These are phyloP conservation scores for Coprinopsis sp. DNA, from an alignment of 768 basidiomycete genomes.

Conservation along the genomic window DNA sequence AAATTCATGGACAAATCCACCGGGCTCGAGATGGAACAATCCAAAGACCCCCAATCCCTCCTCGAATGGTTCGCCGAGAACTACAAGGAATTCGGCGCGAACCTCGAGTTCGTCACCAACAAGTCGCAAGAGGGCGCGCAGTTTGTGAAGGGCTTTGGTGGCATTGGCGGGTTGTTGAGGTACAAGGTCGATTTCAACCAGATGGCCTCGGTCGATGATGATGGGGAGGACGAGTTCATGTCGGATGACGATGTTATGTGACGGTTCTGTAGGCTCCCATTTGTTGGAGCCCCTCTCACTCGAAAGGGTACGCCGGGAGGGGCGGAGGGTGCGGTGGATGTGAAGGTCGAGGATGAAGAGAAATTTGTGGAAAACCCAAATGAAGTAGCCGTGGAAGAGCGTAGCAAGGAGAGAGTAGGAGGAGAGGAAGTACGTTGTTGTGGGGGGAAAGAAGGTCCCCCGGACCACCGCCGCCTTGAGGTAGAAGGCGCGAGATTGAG, in stretches of 20 bases:
- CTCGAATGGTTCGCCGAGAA: slow-evolving; percentile 99
- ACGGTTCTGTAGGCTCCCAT: slow-evolving; percentile 80
- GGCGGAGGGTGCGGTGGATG: slow-evolving; percentile 52
- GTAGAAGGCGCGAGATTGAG: too few species aligned
- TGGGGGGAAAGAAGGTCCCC: too few species aligned
- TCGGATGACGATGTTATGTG: slow-evolving; percentile 78
- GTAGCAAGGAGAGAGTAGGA: too few species aligned
- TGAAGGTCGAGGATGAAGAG: not conserved
- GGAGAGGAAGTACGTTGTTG: too few species aligned
- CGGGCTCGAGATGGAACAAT: slow-evolving; percentile 92
- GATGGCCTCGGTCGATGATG: slow-evolving; percentile 70
- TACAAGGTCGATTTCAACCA: slow-evolving; percentile 98
- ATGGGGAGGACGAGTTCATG: slow-evolving; percentile 86
- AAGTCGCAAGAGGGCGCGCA: slow-evolving; percentile 96
- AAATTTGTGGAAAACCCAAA: too few species aligned
- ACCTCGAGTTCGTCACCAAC: slow-evolving; percentile 94
- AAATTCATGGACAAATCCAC: slow-evolving; percentile 96
- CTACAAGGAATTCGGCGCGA: slow-evolving; percentile 96
- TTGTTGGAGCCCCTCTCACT: slow-evolving; percentile 69
- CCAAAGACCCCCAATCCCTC: slow-evolving; percentile 73
- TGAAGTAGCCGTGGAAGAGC: too few species aligned
- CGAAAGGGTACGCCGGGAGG: slow-evolving; percentile 60
- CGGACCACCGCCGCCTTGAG: too few species aligned
- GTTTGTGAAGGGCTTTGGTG: slow-evolving; percentile 98
- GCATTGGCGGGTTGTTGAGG: slow-evolving; percentile 90